Evolutionary conservation across 108 stramenopile genomes (phyloP).

Genomic region (Schizochytrium sp.): DNA sequence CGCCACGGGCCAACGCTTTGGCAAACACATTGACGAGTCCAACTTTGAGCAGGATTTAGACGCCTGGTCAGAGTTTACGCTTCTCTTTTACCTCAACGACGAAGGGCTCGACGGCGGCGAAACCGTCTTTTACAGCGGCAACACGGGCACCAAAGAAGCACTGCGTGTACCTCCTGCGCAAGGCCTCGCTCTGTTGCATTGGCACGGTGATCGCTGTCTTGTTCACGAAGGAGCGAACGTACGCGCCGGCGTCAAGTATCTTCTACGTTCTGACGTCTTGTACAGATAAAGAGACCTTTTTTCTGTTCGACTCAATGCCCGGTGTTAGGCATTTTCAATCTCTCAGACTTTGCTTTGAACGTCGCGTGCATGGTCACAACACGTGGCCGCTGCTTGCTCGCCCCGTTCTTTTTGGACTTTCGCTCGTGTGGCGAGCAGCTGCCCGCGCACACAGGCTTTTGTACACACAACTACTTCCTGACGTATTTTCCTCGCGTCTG

Average conservation of each 20-base stretch:
- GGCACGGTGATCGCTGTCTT: constrained; percentile 73
- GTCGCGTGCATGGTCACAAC: not conserved
- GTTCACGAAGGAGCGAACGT: constrained; percentile 79
- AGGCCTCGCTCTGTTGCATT: constrained; percentile 67
- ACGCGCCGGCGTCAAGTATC: constrained; percentile 65
- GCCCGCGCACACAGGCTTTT: not conserved
- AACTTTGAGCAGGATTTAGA: constrained; percentile 32
- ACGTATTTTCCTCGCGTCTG: not conserved
- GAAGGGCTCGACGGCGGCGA: constrained; percentile 58
- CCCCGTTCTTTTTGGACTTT: not conserved
- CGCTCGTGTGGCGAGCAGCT: not conserved
- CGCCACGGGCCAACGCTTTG: constrained; percentile 65
- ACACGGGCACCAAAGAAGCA: constrained; percentile 9
- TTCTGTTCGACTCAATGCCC: no score
- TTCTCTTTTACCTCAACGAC: constrained; percentile 68
- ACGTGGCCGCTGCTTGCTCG: not conserved
- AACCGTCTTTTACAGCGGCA: constrained; percentile 53
- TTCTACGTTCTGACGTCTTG: constrained; percentile 63
- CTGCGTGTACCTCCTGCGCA: constrained; percentile 56
- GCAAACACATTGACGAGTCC: constrained; percentile 68
- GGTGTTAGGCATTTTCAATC: no score
- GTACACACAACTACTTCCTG: not conserved
- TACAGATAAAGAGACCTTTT: constrained; percentile 27
- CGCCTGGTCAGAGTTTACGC: constrained; percentile 64
- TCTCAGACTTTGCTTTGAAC: not conserved